Percentiles rank a stretch among this genome's conserved stretches.
Conservation (phyloP, 306 rosid species). For the Pachyrhizus erosus region DNA sequence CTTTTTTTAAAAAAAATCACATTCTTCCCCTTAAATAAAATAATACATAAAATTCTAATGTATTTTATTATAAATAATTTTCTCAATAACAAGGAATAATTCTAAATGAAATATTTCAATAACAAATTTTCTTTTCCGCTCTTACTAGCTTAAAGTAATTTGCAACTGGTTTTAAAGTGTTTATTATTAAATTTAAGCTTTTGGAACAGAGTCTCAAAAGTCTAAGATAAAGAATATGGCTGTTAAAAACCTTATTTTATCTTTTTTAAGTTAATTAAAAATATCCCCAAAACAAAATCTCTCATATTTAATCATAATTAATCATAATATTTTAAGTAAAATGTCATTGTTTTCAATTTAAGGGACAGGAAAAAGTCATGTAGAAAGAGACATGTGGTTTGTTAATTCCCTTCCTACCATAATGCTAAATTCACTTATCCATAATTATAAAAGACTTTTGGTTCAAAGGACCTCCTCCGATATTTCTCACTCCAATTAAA, state of each 20-base stretch:
- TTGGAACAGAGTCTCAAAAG: background rate
- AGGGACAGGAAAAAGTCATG: background rate
- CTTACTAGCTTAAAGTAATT: too few relatives aligned
- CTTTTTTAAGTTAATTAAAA: background rate
- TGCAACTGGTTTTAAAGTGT: too few relatives aligned
- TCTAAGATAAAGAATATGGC: background rate
- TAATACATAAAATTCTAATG: too few relatives aligned
- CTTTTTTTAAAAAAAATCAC: too few relatives aligned
- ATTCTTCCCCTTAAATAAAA: too few relatives aligned
- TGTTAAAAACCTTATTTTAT: background rate
- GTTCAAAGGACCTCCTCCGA: slow-evolving; percentile 37
- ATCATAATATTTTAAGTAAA: too few relatives aligned
- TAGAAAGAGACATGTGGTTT: background rate
- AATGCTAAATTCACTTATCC: slow-evolving; percentile 4
- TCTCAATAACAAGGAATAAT: too few relatives aligned
- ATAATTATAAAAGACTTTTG: slow-evolving; percentile 51
- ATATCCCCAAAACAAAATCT: background rate
- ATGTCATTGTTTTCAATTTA: background rate
- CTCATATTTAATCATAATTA: too few relatives aligned
- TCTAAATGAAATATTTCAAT: background rate
- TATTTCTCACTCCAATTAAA: slow-evolving; percentile 38
- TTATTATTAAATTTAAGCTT: background rate
- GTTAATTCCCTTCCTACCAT: background rate
- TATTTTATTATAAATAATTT: too few relatives aligned
- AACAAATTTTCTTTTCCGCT: too few relatives aligned